A percentile compares a stretch with the other conserved stretches of the same genome.
phyloP scores from a whole-genome alignment of 139 green algal genomes.

The Chara braunii region DNA sequence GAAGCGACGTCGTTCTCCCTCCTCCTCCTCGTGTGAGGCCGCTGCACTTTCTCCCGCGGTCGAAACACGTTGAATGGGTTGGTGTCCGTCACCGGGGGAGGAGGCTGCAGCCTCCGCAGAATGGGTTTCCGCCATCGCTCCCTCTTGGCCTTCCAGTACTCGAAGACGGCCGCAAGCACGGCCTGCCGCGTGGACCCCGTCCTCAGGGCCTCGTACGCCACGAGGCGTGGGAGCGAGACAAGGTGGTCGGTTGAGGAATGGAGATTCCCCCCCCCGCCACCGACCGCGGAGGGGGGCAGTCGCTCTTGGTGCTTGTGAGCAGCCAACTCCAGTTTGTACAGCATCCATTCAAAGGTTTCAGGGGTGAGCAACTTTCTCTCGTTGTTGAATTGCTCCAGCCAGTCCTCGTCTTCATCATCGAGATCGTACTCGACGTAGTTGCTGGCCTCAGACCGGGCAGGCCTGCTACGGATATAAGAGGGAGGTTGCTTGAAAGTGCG shows the following conservation, averaged over 20 bases:
- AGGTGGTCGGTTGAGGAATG: neutral
- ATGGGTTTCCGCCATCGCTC: slow-evolving; percentile 64
- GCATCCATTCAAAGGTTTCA: slow-evolving; percentile 63
- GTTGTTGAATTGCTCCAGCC: slow-evolving; percentile 76
- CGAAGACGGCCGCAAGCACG: slow-evolving; percentile 62
- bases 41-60: slow-evolving; percentile 74
- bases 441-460: slow-evolving; percentile 33
- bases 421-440: slow-evolving; percentile 88
- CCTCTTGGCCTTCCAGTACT: slow-evolving; percentile 85
- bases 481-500: slow-evolving; percentile 30
- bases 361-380: slow-evolving; percentile 29
- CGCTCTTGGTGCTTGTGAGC: slow-evolving; percentile 42
- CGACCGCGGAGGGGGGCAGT: neutral
- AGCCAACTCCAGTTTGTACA: slow-evolving; percentile 72
- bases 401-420: slow-evolving; percentile 84
- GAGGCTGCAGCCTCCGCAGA: slow-evolving; percentile 72
- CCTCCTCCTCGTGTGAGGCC: slow-evolving; percentile 74
- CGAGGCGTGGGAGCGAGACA: neutral
- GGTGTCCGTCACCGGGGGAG: slow-evolving; percentile 66
- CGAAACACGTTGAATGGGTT: slow-evolving; percentile 95
- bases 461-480: slow-evolving; percentile 41
- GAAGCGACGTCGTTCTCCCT: slow-evolving; percentile 37
- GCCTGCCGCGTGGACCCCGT: neutral
- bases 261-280: neutral
- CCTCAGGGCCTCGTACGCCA: slow-evolving; percentile 14